Conservation (phyloP, 352 stramenopile species). For the Globisporangium barbulae region DNA sequence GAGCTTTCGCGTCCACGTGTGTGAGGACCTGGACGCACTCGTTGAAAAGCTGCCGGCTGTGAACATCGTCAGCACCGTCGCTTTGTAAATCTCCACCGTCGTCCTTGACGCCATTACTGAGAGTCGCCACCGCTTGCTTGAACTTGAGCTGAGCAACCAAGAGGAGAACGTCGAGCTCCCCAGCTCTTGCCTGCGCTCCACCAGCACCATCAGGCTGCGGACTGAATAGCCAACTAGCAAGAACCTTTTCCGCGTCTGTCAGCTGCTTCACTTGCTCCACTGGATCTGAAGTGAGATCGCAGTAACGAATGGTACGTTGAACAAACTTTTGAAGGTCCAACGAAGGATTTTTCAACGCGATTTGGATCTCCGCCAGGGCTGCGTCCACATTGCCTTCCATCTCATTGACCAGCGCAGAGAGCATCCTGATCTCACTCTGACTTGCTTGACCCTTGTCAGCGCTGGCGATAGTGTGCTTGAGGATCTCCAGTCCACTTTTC, state of each 20-base stretch:
- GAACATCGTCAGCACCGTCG: neutral
- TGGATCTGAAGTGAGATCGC: conserved; percentile 20
- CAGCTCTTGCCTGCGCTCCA: neutral
- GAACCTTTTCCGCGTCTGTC: conserved; percentile 20
- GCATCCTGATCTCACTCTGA: conserved; percentile 10
- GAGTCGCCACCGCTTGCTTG: conserved; percentile 22
- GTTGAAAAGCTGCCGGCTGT: conserved; percentile 3
- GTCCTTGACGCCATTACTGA: conserved; percentile 8
- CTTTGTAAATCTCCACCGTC: too few relatives aligned
- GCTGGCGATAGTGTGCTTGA: conserved; percentile 18
- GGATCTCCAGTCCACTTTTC: conserved; percentile 48
- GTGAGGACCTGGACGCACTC: conserved; percentile 18
- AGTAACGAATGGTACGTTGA: conserved; percentile 28
- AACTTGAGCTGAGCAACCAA: conserved; percentile 33
- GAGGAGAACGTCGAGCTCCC: conserved; percentile 21
- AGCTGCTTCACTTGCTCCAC: conserved; percentile 17
- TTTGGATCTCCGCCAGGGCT: conserved; percentile 21
- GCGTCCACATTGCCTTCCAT: conserved; percentile 29
- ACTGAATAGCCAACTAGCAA: conserved; percentile 17
- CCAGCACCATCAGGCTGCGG: neutral
- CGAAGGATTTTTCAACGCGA: conserved; percentile 18
- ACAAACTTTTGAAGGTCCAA: conserved; percentile 30
- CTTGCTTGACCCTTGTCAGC: neutral
- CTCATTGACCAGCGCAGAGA: conserved; percentile 29
- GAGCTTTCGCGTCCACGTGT: conserved; percentile 9